phyloP scores from a whole-genome alignment of 176 grass and related monocot genomes.

The Triticum urartu region DNA sequence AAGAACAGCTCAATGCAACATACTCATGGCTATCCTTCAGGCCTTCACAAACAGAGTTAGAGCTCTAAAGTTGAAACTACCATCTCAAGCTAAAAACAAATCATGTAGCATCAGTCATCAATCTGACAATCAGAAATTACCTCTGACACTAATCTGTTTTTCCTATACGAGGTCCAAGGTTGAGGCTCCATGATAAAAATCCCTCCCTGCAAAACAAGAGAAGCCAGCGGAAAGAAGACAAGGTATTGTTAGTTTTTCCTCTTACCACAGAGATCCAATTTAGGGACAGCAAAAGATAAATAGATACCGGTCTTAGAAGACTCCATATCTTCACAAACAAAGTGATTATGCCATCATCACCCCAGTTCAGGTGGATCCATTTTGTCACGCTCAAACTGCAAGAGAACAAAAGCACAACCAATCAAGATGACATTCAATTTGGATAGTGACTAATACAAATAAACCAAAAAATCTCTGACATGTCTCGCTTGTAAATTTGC shows the following conservation, averaged over 20 bases:
- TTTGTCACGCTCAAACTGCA: slow-evolving; percentile 99
- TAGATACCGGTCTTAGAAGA: slow-evolving; percentile 75
- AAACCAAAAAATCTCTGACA: slow-evolving; percentile 8
- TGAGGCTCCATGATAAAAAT: slow-evolving; percentile 90
- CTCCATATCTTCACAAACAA: slow-evolving; percentile 94
- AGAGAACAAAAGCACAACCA: slow-evolving; percentile 26
- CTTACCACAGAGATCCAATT: neutral
- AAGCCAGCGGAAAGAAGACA: neutral
- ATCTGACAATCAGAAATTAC: slow-evolving; percentile 38
- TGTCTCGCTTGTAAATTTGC: neutral
- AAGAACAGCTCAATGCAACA: neutral
- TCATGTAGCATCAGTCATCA: neutral
- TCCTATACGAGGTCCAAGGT: slow-evolving; percentile 91
- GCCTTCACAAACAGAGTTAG: neutral
- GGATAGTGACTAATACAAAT: neutral
- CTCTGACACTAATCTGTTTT: slow-evolving; percentile 69
- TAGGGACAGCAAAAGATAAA: slow-evolving; percentile 2
- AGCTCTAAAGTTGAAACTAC: neutral
- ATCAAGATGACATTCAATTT: neutral
- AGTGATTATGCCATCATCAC: slow-evolving; percentile 85
- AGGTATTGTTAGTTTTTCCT: neutral
- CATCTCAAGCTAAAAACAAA: neutral
- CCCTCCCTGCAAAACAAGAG: slow-evolving; percentile 64
- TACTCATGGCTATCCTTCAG: neutral
- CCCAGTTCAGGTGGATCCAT: slow-evolving; percentile 99